Conservation (phyloP, 192 early-diverging fungal genomes). For the Coemansia furcata region DNA sequence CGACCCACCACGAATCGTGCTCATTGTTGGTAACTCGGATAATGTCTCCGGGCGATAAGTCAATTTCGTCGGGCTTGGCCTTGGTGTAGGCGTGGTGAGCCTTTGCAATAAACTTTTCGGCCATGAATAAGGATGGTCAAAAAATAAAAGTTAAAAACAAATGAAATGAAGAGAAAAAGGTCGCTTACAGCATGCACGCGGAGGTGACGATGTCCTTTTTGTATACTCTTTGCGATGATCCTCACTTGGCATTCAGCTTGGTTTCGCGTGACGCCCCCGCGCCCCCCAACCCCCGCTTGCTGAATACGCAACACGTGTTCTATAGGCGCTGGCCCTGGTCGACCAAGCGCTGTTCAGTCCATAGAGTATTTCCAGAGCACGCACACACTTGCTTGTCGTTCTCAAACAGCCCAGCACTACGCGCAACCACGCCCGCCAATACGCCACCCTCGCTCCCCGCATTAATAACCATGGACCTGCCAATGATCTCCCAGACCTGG, state of each 20-base stretch:
- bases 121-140: conserved; percentile 13
- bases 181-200: not conserved
- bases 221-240: not conserved
- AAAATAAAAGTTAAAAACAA: conserved; percentile 14
- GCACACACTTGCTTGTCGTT: conserved; percentile 86
- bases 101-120: conserved; percentile 36
- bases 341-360: conserved; percentile 70
- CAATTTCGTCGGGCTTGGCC: conserved; percentile 46
- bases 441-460: conserved; percentile 53
- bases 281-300: not conserved
- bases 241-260: not conserved
- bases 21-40: conserved; percentile 35
- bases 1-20: conserved; percentile 44
- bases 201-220: not conserved
- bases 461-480: conserved; percentile 75
- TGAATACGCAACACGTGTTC: not conserved
- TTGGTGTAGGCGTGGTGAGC: conserved; percentile 41
- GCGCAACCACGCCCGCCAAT: conserved; percentile 81
- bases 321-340: conserved; percentile 36
- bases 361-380: conserved; percentile 82
- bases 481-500: conserved; percentile 89
- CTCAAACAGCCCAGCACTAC: conserved; percentile 87
- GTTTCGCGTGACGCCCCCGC: not conserved
- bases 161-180: not conserved
- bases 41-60: conserved; percentile 37